Percentiles rank a stretch among this genome's conserved stretches.
These are phyloP conservation scores for Cornus controversa DNA, from an alignment of 148 eudicot species.

Conservation along the genomic window DNA sequence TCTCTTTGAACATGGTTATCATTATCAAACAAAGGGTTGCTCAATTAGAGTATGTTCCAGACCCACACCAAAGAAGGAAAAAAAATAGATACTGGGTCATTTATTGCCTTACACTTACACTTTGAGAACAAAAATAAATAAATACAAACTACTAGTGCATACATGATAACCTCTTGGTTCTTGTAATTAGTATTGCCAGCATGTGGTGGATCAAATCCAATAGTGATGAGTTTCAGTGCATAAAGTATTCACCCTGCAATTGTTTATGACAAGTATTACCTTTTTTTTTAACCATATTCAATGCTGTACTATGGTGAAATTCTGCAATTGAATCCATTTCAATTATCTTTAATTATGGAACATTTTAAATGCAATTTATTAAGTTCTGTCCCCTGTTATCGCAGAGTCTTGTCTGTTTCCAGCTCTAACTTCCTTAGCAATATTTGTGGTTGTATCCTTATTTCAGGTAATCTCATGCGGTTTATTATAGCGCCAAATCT, in stretches of 20 bases:
- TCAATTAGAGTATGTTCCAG: no score
- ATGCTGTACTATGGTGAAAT: neutral
- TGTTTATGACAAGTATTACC: neutral
- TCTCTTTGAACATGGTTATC: neutral
- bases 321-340: neutral
- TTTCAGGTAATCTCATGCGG: conserved; percentile 86
- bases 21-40: neutral
- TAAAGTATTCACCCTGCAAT: neutral
- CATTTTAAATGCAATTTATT: neutral
- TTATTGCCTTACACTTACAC: no score
- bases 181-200: neutral
- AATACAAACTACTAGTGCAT: neutral
- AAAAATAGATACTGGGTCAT: no score
- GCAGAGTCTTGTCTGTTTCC: neutral
- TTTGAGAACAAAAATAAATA: no score
- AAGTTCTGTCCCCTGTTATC: neutral
- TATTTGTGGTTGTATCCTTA: neutral
- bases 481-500: conserved; percentile 77
- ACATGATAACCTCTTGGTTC: neutral
- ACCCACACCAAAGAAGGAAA: no score
- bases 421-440: neutral
- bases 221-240: neutral
- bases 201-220: neutral
- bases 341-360: neutral
- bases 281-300: neutral